Conservation (phyloP, 2,329 filamentous ascomycete species). For the Lecanicillium sp. region DNA sequence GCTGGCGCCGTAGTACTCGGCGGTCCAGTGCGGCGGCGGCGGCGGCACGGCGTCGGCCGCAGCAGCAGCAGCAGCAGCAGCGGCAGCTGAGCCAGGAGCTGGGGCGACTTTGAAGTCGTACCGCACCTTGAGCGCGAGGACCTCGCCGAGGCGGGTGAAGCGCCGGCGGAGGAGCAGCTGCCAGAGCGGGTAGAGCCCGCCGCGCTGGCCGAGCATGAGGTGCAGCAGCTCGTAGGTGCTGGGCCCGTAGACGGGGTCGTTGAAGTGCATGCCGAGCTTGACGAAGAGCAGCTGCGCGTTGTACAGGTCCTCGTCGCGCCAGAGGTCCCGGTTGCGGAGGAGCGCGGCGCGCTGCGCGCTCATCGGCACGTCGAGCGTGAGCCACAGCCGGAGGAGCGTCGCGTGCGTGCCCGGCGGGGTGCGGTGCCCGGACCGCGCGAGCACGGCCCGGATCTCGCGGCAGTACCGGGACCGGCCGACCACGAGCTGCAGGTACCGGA, state of each 20-base stretch:
- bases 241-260: slow-evolving; percentile 53
- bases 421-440: slow-evolving; percentile 53
- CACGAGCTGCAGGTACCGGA: slow-evolving; percentile 65
- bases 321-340: slow-evolving; percentile 46
- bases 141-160: slow-evolving; percentile 43
- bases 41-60: not conserved
- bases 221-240: slow-evolving; percentile 45
- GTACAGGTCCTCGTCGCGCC: slow-evolving; percentile 55
- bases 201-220: slow-evolving; percentile 54
- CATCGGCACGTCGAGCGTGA: slow-evolving; percentile 61
- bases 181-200: slow-evolving; percentile 51
- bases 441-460: slow-evolving; percentile 55
- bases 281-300: slow-evolving; percentile 59
- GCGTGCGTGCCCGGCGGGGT: slow-evolving; percentile 42
- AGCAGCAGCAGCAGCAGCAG: not conserved
- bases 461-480: slow-evolving; percentile 50
- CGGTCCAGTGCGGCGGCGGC: slow-evolving; percentile 24
- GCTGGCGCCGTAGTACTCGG: slow-evolving; percentile 18
- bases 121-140: slow-evolving; percentile 50
- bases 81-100: not conserved
- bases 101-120: slow-evolving; percentile 44
- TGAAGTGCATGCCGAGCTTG: slow-evolving; percentile 66
- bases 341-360: slow-evolving; percentile 48
- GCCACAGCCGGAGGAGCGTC: slow-evolving; percentile 63
- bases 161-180: slow-evolving; percentile 51